A percentile compares a stretch with the other conserved stretches of the same genome.
Conservation (phyloP, 306 rosid species). For the Biancaea sappan region DNA sequence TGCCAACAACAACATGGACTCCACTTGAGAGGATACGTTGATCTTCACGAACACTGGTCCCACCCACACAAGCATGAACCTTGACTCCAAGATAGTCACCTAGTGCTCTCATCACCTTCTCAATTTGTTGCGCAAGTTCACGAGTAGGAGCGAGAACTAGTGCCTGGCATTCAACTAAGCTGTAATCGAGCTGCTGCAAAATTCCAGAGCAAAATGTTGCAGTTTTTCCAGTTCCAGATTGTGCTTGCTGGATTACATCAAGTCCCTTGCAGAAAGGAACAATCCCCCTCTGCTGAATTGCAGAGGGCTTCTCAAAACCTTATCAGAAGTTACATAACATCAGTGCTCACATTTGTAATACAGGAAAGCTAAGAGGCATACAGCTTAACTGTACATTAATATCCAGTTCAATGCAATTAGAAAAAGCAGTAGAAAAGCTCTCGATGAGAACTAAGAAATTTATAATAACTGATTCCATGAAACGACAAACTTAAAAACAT, state of each 20-base stretch:
- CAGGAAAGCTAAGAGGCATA: background rate
- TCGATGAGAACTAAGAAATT: background rate
- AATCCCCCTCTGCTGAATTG: constrained; percentile 76
- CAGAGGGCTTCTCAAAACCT: constrained; percentile 79
- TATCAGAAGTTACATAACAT: constrained; percentile 4
- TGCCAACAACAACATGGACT: constrained; percentile 72
- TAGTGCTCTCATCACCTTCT: constrained; percentile 71
- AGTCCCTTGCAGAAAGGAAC: constrained; percentile 75
- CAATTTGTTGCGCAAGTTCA: constrained; percentile 72
- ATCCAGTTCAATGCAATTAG: background rate
- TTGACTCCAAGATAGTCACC: constrained; percentile 73
- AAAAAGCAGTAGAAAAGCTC: background rate
- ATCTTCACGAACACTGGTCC: constrained; percentile 74
- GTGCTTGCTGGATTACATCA: constrained; percentile 77
- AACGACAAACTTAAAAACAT: background rate
- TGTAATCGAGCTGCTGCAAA: constrained; percentile 67
- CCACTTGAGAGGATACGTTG: constrained; percentile 66
- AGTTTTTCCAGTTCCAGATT: constrained; percentile 73
- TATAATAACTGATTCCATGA: background rate
- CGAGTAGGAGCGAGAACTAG: constrained; percentile 74
- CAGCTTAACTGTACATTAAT: background rate
- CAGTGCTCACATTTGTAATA: constrained; percentile 17
- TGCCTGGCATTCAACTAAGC: constrained; percentile 59
- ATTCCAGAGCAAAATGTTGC: constrained; percentile 74
- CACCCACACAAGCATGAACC: constrained; percentile 77